These are phyloP conservation scores for Leishmania braziliensis DNA, from an alignment of 208 protist genomes.

Conservation along the genomic window DNA sequence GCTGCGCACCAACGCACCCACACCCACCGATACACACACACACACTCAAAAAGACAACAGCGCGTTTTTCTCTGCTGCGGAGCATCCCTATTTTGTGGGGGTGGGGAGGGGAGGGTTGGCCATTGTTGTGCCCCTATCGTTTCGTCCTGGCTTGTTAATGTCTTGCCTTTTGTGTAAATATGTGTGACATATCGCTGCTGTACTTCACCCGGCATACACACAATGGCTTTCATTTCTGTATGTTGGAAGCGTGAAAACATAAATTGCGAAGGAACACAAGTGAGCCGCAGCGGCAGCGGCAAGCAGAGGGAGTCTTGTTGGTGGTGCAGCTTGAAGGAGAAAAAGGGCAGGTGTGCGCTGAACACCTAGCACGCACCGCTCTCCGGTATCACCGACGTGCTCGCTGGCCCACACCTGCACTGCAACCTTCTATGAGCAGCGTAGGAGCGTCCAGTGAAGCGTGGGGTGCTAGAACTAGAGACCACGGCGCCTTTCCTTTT, in stretches of 20 bases:
- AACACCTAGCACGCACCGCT: not conserved
- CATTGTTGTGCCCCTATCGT: not conserved
- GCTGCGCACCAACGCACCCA: not conserved
- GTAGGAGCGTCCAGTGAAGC: not conserved
- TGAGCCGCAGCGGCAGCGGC: not conserved
- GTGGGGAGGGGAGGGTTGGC: not conserved
- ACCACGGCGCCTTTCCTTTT: not conserved
- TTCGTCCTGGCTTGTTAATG: not conserved
- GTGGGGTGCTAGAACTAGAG: not conserved
- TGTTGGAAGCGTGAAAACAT: not conserved
- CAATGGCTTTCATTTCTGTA: not conserved
- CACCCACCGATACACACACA: not conserved
- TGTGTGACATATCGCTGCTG: not conserved
- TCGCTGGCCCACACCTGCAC: not conserved
- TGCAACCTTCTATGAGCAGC: not conserved
- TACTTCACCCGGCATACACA: not conserved
- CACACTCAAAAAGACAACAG: not conserved
- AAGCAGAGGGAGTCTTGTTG: not conserved
- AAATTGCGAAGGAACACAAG: not conserved
- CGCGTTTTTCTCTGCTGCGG: not conserved
- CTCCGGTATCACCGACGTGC: not conserved
- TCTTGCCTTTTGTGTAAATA: not conserved
- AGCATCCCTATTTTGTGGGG: not conserved
- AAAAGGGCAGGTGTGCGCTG: not conserved
- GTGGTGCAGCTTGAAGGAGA: not conserved